These are phyloP conservation scores for Akanthomyces uredinophilus DNA, from an alignment of 2,329 filamentous ascomycete species.

Conservation along the genomic window DNA sequence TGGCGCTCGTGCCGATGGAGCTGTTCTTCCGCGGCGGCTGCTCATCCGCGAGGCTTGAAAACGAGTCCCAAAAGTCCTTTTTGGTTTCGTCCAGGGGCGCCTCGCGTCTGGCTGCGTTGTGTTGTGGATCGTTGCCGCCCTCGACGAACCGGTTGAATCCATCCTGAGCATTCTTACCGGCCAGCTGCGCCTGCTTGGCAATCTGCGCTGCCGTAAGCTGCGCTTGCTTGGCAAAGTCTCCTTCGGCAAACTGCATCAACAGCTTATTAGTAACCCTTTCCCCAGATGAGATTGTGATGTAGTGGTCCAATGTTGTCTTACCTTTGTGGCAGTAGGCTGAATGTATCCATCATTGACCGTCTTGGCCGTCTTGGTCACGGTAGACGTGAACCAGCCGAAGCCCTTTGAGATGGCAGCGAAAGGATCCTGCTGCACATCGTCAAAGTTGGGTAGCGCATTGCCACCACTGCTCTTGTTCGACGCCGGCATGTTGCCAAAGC, in stretches of 20 bases:
- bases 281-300: too few species aligned
- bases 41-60: slow-evolving; percentile 63
- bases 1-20: slow-evolving; percentile 55
- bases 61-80: slow-evolving; percentile 89
- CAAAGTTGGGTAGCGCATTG: slow-evolving; percentile 59
- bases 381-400: slow-evolving; percentile 88
- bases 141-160: slow-evolving; percentile 86
- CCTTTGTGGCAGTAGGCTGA: slow-evolving; percentile 85
- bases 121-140: slow-evolving; percentile 53
- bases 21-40: slow-evolving; percentile 32
- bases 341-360: slow-evolving; percentile 87
- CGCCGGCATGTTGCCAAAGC: slow-evolving; percentile 76
- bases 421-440: slow-evolving; percentile 88
- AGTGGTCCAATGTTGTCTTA: slow-evolving; percentile 30
- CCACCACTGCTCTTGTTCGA: slow-evolving; percentile 40
- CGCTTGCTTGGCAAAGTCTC: slow-evolving; percentile 67
- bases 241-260: slow-evolving; percentile 63
- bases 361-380: slow-evolving; percentile 86
- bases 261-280: too few species aligned
- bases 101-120: slow-evolving; percentile 23
- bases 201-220: slow-evolving; percentile 59
- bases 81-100: slow-evolving; percentile 56
- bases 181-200: slow-evolving; percentile 61
- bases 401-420: slow-evolving; percentile 84
- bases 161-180: slow-evolving; percentile 70